Percentiles rank a stretch among this genome's conserved stretches.
Conservation (phyloP, 129 eudicot genomes). For the Flaveria bidentis region DNA sequence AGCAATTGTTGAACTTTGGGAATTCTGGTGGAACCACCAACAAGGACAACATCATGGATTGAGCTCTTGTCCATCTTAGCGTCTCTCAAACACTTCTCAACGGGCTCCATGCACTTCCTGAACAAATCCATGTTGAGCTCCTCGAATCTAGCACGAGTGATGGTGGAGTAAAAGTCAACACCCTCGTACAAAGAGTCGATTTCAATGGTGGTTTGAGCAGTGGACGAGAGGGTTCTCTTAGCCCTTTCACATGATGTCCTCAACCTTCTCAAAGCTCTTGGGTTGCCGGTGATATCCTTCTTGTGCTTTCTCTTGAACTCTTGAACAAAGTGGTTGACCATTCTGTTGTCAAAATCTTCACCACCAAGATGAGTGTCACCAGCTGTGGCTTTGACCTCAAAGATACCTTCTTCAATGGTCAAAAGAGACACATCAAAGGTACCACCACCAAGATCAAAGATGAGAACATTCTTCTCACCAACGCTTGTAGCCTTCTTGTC, state of each 20-base stretch:
- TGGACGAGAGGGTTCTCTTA: constrained; percentile 54
- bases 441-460: constrained; percentile 63
- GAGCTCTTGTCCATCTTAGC: constrained; percentile 60
- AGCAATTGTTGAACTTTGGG: constrained; percentile 59
- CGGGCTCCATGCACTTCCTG: constrained; percentile 61
- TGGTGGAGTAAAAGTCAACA: constrained; percentile 57
- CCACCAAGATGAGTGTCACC: constrained; percentile 68
- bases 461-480: constrained; percentile 61
- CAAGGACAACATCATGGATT: constrained; percentile 56
- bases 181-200: constrained; percentile 56
- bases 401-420: constrained; percentile 59
- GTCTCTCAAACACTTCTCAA: constrained; percentile 56
- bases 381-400: constrained; percentile 64
- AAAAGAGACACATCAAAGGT: constrained; percentile 59
- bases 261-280: constrained; percentile 52
- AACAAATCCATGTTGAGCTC: constrained; percentile 56
- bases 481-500: constrained; percentile 56
- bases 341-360: constrained; percentile 64
- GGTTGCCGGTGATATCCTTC: constrained; percentile 57
- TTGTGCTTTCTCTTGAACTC: constrained; percentile 62
- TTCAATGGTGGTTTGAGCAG: constrained; percentile 61
- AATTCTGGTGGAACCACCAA: constrained; percentile 59
- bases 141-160: constrained; percentile 55
- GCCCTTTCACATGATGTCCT: constrained; percentile 63
- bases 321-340: constrained; percentile 62